Conservation (phyloP, 2,329 filamentous ascomycete species). For the Graphilbum ipis-grandicollis region DNA sequence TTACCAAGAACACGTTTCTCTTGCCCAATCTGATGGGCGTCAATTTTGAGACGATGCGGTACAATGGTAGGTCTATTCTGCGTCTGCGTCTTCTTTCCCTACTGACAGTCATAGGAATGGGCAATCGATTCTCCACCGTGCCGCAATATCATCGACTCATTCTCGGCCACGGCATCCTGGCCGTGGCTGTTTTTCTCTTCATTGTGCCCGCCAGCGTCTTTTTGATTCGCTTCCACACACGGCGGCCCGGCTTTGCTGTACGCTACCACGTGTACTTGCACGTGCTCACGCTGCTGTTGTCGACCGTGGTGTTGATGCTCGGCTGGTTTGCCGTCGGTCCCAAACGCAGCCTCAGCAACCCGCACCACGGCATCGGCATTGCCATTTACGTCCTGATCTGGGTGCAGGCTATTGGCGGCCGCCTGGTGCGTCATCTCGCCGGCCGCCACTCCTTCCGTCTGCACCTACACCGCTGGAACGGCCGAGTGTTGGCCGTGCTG, state of each 20-base stretch:
- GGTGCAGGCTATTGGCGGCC: slow-evolving; percentile 53
- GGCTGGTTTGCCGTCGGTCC: slow-evolving; percentile 68
- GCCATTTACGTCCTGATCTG: slow-evolving; percentile 60
- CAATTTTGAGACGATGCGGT: slow-evolving; percentile 68
- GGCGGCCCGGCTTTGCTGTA: slow-evolving; percentile 41
- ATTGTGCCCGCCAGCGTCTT: slow-evolving; percentile 60
- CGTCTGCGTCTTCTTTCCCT: no score
- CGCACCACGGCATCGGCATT: slow-evolving; percentile 70
- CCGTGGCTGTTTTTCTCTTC: slow-evolving; percentile 55
- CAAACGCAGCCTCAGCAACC: slow-evolving; percentile 55
- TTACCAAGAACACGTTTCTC: slow-evolving; percentile 58
- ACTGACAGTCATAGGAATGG: slow-evolving; percentile 45
- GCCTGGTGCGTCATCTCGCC: slow-evolving; percentile 37
- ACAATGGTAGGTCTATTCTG: slow-evolving; percentile 72
- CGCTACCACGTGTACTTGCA: slow-evolving; percentile 60
- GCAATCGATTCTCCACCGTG: slow-evolving; percentile 56
- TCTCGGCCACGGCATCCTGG: slow-evolving; percentile 54
- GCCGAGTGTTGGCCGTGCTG: slow-evolving; percentile 59
- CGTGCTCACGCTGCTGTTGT: slow-evolving; percentile 47
- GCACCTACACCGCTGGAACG: slow-evolving; percentile 77
- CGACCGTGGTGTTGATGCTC: slow-evolving; percentile 55
- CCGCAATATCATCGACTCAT: slow-evolving; percentile 55
- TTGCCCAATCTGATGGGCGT: slow-evolving; percentile 60
- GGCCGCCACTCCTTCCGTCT: slow-evolving; percentile 31
- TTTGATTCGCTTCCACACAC: slow-evolving; percentile 52